Evolutionary conservation across 1,284 basidiomycete species (phyloP).

Genomic region (Hymenochaete sp.): DNA sequence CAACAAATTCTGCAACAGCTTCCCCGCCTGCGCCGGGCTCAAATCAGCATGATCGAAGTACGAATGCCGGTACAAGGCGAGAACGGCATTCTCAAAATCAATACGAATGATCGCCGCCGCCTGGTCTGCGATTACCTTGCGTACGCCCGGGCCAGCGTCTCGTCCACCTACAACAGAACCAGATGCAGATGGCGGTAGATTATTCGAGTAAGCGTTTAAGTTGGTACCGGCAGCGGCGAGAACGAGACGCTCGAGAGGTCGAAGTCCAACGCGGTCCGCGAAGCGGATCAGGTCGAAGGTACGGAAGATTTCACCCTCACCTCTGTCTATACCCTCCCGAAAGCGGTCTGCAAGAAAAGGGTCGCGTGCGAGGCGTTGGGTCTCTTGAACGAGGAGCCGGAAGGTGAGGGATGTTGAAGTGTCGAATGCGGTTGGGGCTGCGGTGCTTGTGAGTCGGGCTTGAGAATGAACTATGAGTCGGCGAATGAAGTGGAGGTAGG

Average conservation of each 20-base stretch:
- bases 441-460: slow-evolving; percentile 48
- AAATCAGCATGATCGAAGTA: slow-evolving; percentile 76
- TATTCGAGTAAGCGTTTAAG: too few species aligned
- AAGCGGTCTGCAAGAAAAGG: slow-evolving; percentile 81
- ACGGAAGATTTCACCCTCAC: slow-evolving; percentile 70
- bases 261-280: slow-evolving; percentile 65
- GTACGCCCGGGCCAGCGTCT: slow-evolving; percentile 29
- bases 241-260: slow-evolving; percentile 71
- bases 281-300: slow-evolving; percentile 75
- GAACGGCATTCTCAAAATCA: slow-evolving; percentile 69
- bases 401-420: slow-evolving; percentile 67
- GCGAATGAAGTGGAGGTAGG: slow-evolving; percentile 91
- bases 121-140: slow-evolving; percentile 63
- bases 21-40: slow-evolving; percentile 61
- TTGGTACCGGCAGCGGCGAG: slow-evolving; percentile 51
- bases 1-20: slow-evolving; percentile 73
- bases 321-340: slow-evolving; percentile 77
- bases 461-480: slow-evolving; percentile 85
- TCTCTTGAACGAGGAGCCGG: slow-evolving; percentile 79
- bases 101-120: slow-evolving; percentile 57
- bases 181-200: neutral
- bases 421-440: slow-evolving; percentile 55
- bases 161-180: too few species aligned
- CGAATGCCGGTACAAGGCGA: slow-evolving; percentile 65
- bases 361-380: slow-evolving; percentile 76